Base-by-base conservation (phyloP, 2,329 filamentous ascomycete species). In the Monosporascus sp. region DNA sequence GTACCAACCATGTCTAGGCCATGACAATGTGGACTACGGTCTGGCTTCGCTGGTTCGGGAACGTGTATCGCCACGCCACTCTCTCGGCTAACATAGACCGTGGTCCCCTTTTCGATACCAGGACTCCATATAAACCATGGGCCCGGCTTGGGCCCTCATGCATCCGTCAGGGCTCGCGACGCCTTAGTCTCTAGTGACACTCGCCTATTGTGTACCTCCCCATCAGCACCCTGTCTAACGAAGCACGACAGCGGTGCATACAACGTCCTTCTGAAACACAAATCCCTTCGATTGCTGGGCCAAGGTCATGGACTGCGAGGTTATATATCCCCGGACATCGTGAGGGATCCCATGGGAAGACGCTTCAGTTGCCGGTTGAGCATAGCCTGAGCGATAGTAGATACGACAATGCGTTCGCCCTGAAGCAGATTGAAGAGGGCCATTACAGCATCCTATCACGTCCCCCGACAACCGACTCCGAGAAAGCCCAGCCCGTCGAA, bases 211-310 rank as follows among this genome's bases (percentile, higher is more conserved):
- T 66, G 75, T 68, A 74, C 70, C 65, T 64, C 69, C 31, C 19
- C 49, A 31, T 27, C 17, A 6, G 7, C 20, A 19, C 26, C 46
- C 48, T 52, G 52, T 40, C 51, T 52, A 37, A 53, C 37, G 45
- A 31, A 52, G 44, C 35, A 9, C 3, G 49, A 75, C 70, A 93
- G 89, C 68, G 90, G 90, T 62, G 90, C 90, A 5, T 95, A 94
- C 71, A 94, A 95, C 63, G 89, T 94, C 5, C 89, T 89, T 0
- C 75, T 95, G 16, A 77, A 77, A 82, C 27, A 87, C 87, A 22
- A 93, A 94, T 70, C 88, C 89, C 0, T 94, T 94, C 75, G 84
- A 87, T 67, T 86, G 82, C 64, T 93, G 89, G 82, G 86, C 91
- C 8, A 90, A 81, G 49, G 83, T 94, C 2, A 72, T 94, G 2